Percentiles rank a stretch among this genome's conserved stretches.
Conservation (phyloP, 805 yeast genomes). For the Osmozyma mogii region DNA sequence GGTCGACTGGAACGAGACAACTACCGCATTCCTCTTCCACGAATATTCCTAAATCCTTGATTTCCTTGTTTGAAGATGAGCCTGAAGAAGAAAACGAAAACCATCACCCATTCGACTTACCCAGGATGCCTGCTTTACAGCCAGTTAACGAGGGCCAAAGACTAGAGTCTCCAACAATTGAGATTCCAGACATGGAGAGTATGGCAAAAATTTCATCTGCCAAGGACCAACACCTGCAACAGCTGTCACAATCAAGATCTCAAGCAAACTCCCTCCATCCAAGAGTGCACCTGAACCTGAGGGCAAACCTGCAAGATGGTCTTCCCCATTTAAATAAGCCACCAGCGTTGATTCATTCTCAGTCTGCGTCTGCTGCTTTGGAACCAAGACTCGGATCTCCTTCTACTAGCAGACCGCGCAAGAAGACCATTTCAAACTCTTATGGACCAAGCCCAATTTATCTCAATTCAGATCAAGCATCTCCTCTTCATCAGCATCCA, state of each 20-base stretch:
- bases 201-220: slow-evolving; percentile 22
- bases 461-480: neutral
- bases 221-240: too few species aligned
- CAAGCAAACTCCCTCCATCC: slow-evolving; percentile 1
- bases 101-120: slow-evolving; percentile 4
- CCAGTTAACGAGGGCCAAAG: slow-evolving; percentile 16
- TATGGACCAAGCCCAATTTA: slow-evolving; percentile 13
- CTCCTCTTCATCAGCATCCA: slow-evolving; percentile 11
- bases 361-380: slow-evolving; percentile 33
- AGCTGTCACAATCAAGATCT: slow-evolving; percentile 5
- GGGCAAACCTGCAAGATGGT: slow-evolving; percentile 6
- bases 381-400: slow-evolving; percentile 25
- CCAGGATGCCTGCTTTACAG: slow-evolving; percentile 6
- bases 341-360: slow-evolving; percentile 35
- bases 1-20: too few species aligned
- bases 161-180: slow-evolving; percentile 52
- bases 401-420: slow-evolving; percentile 21
- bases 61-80: slow-evolving; percentile 11
- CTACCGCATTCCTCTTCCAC: too few species aligned
- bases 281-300: neutral
- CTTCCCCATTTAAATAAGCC: slow-evolving; percentile 28
- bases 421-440: slow-evolving; percentile 33
- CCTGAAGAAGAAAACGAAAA: slow-evolving; percentile 3
- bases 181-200: slow-evolving; percentile 61
- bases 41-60: slow-evolving; percentile 7